Evolutionary conservation across 768 basidiomycete genomes (phyloP).

Genomic region (Lentinula sp.): DNA sequence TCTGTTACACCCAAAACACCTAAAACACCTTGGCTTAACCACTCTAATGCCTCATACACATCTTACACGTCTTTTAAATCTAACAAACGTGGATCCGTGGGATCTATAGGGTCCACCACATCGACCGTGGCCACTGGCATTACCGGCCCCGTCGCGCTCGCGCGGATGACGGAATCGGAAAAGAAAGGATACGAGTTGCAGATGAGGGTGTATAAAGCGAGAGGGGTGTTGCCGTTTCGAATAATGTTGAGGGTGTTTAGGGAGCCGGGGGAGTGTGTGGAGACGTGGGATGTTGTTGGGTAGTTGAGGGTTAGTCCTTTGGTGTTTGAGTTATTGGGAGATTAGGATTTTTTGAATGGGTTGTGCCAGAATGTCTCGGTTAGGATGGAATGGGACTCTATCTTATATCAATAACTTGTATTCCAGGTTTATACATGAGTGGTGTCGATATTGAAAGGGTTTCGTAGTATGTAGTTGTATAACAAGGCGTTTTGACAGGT

Average conservation of each 20-base stretch:
- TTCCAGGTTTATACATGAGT: neutral
- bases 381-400: neutral
- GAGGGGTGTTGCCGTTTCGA: constrained; percentile 50
- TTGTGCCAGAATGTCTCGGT: neutral
- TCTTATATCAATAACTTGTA: neutral
- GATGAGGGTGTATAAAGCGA: constrained; percentile 55
- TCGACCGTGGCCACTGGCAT: constrained; percentile 1
- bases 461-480: too few relatives aligned
- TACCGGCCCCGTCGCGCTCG: neutral
- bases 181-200: constrained; percentile 56
- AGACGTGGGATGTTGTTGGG: constrained; percentile 26
- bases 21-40: constrained; percentile 14
- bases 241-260: constrained; percentile 63
- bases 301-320: neutral
- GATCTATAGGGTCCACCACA: neutral
- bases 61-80: neutral
- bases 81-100: neutral
- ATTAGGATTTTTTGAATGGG: too few relatives aligned
- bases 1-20: neutral
- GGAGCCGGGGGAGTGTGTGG: constrained; percentile 63
- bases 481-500: too few relatives aligned
- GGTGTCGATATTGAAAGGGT: too few relatives aligned
- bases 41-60: constrained; percentile 3
- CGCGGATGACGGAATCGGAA: constrained; percentile 38
- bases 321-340: too few relatives aligned